Conservation (phyloP, 805 yeast genomes). For the Pichia pseudocactophila region DNA sequence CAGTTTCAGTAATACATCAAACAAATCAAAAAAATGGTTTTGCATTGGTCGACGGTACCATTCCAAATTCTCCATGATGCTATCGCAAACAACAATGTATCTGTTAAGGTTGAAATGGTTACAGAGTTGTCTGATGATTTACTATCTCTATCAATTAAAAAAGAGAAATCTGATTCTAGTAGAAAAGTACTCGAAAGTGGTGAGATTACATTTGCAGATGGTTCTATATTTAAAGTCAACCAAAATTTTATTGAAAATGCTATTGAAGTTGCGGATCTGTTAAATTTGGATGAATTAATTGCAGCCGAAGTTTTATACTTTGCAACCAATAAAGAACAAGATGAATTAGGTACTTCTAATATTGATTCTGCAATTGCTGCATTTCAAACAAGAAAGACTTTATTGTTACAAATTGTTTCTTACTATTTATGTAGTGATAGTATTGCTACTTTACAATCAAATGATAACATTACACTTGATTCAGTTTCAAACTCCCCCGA, state of each 20-base stretch:
- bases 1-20: not conserved
- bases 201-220: conserved; percentile 41
- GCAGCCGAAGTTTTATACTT: conserved; percentile 60
- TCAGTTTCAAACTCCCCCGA: not conserved
- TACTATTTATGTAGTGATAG: conserved; percentile 26
- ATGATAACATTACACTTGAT: no score
- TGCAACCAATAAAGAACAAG: conserved; percentile 30
- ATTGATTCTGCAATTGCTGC: conserved; percentile 58
- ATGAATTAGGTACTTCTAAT: conserved; percentile 38
- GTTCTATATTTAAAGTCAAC: conserved; percentile 53
- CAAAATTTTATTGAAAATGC: conserved; percentile 55
- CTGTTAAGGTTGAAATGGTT: conserved; percentile 11
- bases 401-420: conserved; percentile 57
- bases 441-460: no score
- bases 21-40: conserved; percentile 1
- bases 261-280: conserved; percentile 48
- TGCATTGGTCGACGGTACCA: conserved; percentile 32
- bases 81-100: conserved; percentile 28
- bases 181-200: conserved; percentile 41
- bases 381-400: conserved; percentile 61
- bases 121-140: conserved; percentile 37
- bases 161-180: conserved; percentile 37
- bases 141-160: conserved; percentile 29
- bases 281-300: conserved; percentile 68
- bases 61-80: conserved; percentile 40